Conservation (phyloP, 2,329 filamentous ascomycete species). For the Grosmannia penicillata region DNA sequence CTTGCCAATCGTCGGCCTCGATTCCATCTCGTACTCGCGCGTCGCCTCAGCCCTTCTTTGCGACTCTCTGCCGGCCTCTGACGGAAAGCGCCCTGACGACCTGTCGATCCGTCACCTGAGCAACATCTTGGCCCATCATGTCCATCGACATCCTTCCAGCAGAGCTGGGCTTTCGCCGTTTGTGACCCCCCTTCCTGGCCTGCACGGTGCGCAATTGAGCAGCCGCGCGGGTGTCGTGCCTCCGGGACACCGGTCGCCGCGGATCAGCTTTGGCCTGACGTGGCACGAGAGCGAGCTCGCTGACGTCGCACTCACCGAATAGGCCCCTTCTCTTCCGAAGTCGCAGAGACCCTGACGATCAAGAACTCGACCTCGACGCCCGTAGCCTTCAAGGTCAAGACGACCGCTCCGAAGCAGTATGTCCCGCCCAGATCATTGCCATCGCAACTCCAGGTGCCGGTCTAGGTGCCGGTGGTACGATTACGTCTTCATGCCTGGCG, state of each 20-base stretch:
- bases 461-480: too few species aligned
- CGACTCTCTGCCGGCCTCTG: too few species aligned
- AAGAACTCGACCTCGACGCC: constrained; percentile 48
- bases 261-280: too few species aligned
- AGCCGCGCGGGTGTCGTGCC: too few species aligned
- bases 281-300: too few species aligned
- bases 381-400: constrained; percentile 82
- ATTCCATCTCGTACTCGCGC: too few species aligned
- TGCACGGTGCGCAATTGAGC: too few species aligned
- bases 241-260: too few species aligned
- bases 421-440: constrained; percentile 16
- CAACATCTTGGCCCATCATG: constrained; percentile 46
- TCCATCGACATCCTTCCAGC: constrained; percentile 84
- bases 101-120: not conserved
- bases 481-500: constrained; percentile 4
- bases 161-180: constrained; percentile 90
- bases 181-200: constrained; percentile 23
- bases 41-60: too few species aligned
- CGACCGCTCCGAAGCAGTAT: constrained; percentile 96
- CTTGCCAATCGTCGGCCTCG: too few species aligned
- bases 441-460: not conserved
- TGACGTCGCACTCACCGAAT: not conserved
- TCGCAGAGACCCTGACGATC: constrained; percentile 49
- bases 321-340: constrained; percentile 56
- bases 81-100: not conserved